Evolutionary conservation across 306 rosid species (phyloP), one percentile per base, ranked within the genome.

Genomic region (Trifolium pratense): DNA sequence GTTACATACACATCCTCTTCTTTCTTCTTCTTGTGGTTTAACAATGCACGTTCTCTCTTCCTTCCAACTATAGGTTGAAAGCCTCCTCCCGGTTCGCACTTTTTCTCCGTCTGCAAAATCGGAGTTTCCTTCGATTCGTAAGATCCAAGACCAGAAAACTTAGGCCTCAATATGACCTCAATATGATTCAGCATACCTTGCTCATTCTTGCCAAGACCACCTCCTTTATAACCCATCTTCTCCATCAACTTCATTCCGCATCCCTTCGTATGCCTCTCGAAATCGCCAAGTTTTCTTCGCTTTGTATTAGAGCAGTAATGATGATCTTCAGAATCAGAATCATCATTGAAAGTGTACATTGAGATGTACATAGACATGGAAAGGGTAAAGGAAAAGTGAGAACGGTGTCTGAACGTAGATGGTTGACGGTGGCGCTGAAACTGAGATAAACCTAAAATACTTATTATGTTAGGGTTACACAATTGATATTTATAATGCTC

Each of bases 211-310:
- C 98, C 98, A 64, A 93, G 97, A 34, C 97, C 98, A 11, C 97
- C 98, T 55, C 98, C 97, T 82, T 75, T 88, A 79, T 93, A 93
- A 8, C 98, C 98, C 98, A 93, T 93, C 55, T 85, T 91, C 83
- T 85, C 87, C 80, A 91, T 82, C 76, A 93, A 62, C 85, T 84
- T 89, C 91, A 88, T 26, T 25, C 97, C 97, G 37, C 89, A 87
- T 2, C 97, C 97, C 80, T 89, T 90, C 0, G 93, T 90, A 69
- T 90, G 87, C 71, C 87, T 84, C 91, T 92, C 97, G 15, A 21
- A 21, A 21, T 21, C 25, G 32, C 5, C 3, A 4, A 29, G 32
- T 29, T 29, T 29, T 29, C 32, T 29, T 4, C 32, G 32, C 32
- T 29, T 29, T 29, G 32, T 29, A 29, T 0, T 4, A 29, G 32